These are phyloP conservation scores for Cyberlindnera lachancei DNA, from an alignment of 805 yeast genomes.

Conservation along the genomic window DNA sequence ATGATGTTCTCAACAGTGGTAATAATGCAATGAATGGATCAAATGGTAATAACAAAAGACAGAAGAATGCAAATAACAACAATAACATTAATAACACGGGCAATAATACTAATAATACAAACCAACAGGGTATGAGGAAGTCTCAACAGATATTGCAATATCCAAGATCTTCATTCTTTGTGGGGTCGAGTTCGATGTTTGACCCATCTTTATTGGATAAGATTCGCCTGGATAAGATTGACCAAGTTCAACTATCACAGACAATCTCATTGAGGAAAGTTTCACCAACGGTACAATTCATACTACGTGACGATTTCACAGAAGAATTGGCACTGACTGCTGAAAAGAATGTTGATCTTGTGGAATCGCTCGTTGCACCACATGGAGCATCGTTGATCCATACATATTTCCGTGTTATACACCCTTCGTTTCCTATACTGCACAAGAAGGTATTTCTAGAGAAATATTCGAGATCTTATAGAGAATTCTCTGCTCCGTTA, in stretches of 20 bases:
- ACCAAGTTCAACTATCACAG: constrained; percentile 69
- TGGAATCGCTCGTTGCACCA: constrained; percentile 84
- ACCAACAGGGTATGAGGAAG: constrained; percentile 12
- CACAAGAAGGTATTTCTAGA: constrained; percentile 90
- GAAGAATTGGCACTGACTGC: constrained; percentile 60
- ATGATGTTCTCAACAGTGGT: too few relatives aligned
- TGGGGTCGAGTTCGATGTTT: constrained; percentile 83
- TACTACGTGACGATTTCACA: constrained; percentile 73
- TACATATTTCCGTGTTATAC: constrained; percentile 76
- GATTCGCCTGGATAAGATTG: constrained; percentile 60
- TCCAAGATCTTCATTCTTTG: constrained; percentile 82
- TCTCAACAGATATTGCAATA: constrained; percentile 52
- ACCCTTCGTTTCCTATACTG: constrained; percentile 85
- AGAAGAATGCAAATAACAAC: too few relatives aligned
- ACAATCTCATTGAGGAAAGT: constrained; percentile 71
- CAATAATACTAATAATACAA: too few relatives aligned
- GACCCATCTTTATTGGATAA: constrained; percentile 64
- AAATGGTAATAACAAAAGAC: too few relatives aligned
- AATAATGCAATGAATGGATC: too few relatives aligned
- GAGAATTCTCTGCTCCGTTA: constrained; percentile 87
- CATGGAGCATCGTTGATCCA: constrained; percentile 79
- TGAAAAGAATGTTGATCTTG: constrained; percentile 72
- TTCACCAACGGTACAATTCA: constrained; percentile 66
- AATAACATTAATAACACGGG: too few relatives aligned
- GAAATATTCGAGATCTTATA: constrained; percentile 82